Percentiles rank a stretch among this genome's conserved stretches.
Conservation (phyloP, 371 early-diverging fungal species). For the Lichtheimia ramosa region DNA sequence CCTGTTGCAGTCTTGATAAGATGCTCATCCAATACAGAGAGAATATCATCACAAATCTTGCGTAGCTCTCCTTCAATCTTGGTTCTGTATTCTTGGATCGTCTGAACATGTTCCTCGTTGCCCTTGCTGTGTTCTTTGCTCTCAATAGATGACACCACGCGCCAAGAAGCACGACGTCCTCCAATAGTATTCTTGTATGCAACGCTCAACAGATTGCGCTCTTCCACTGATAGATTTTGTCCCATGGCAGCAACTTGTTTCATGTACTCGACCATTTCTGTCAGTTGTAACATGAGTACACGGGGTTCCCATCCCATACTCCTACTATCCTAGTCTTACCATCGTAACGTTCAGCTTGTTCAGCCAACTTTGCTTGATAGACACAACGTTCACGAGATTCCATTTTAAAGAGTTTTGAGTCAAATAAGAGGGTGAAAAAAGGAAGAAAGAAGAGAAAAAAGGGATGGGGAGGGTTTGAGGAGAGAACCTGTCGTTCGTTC, state of each 20-base stretch:
- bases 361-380: constrained; percentile 97
- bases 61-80: constrained; percentile 94
- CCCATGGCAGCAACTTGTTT: constrained; percentile 76
- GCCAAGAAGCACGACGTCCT: constrained; percentile 98
- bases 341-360: constrained; percentile 99
- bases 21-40: constrained; percentile 89
- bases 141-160: constrained; percentile 98
- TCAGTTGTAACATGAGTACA: not conserved
- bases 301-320: too few relatives aligned
- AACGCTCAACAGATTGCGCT: constrained; percentile 97
- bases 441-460: not conserved
- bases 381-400: constrained; percentile 44
- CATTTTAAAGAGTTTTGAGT: not conserved
- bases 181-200: constrained; percentile 99
- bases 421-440: not conserved
- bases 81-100: constrained; percentile 89
- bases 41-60: constrained; percentile 95
- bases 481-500: not conserved
- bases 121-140: constrained; percentile 97
- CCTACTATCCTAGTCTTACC: constrained; percentile 21
- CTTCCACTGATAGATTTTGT: constrained; percentile 89
- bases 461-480: constrained; percentile 2
- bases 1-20: constrained; percentile 84
- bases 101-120: constrained; percentile 78
- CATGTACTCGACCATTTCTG: constrained; percentile 96